Base-by-base conservation (phyloP, 2,329 filamentous ascomycete genomes). In the Hirsutella rhossiliensis region DNA sequence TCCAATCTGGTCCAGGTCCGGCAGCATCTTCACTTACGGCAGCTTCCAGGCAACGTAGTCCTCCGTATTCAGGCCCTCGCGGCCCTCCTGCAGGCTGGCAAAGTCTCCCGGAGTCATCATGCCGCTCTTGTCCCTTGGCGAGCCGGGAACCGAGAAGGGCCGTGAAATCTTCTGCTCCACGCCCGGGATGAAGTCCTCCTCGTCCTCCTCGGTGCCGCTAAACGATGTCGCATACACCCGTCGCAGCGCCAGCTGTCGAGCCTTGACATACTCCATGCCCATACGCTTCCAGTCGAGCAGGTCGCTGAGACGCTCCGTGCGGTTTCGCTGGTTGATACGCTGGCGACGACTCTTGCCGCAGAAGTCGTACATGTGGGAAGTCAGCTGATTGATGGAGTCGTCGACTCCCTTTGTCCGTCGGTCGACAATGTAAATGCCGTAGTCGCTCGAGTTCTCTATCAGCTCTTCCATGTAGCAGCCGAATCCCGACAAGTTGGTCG, bases 101-200 rank as follows among this genome's bases (percentile, higher is more conserved):
- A 97, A 97, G 64, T 98, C 92, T 40, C 92, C 92, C 8, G 92
- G 92, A 1, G 92, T 98, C 92, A 98, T 97, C 88, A 96, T 95
- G 43, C 92, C 92, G 38, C 83, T 83, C 30, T 88, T 78, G 60
- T 95, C 89, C 48, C 89, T 77, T 11, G 92, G 92, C 17, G 88
- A 95, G 9, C 92, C 92, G 2, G 92, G 92, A 42, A 94, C 88
- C 3, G 88, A 96, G 65, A 97, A 81, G 8, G 92, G 92, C 41
- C 92, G 77, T 11, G 88, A 90, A 58, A 98, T 89, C 80, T 97
- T 98, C 60, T 89, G 83, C 56, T 96, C 90, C 4, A 87, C 86
- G 31, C 87, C 86, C 43, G 88, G 87, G 57, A 97, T 95, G 66
- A 89, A 92, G 60, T 92, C 85, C 50, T 85, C 86, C 50, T 85